phyloP scores from a whole-genome alignment of 1,284 basidiomycete genomes.

The Irpex sp. region DNA sequence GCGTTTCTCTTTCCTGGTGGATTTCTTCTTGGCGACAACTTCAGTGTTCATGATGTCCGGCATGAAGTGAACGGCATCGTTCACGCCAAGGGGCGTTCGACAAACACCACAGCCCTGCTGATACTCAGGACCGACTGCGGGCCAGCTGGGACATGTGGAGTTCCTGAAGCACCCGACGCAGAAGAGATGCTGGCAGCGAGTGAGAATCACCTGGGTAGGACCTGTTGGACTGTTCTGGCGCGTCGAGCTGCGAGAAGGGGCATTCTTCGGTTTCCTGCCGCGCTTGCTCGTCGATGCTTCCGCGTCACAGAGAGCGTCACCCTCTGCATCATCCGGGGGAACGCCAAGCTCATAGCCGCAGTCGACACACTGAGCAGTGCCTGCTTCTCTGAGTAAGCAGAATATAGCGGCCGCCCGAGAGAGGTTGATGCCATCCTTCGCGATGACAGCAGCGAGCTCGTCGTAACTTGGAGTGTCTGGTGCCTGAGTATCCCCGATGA shows the following conservation, averaged over 20 bases:
- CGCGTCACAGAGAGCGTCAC: slow-evolving; percentile 48
- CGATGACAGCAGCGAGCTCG: slow-evolving; percentile 73
- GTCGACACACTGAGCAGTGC: slow-evolving; percentile 84
- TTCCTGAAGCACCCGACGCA: slow-evolving; percentile 80
- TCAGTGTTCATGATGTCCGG: slow-evolving; percentile 44
- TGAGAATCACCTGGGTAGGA: slow-evolving; percentile 63
- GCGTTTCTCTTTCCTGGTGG: slow-evolving; percentile 66
- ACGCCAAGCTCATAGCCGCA: slow-evolving; percentile 79
- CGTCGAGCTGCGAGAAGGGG: slow-evolving; percentile 60
- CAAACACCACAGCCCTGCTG: slow-evolving; percentile 74
- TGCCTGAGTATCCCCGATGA: slow-evolving; percentile 36
- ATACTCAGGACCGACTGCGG: slow-evolving; percentile 52
- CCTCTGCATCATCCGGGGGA: slow-evolving; percentile 42
- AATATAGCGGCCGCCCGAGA: slow-evolving; percentile 79
- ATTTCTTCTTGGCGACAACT: slow-evolving; percentile 53
- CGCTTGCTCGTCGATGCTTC: slow-evolving; percentile 52
- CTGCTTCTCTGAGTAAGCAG: slow-evolving; percentile 77
- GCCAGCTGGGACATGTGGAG: slow-evolving; percentile 77
- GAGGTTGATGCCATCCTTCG: slow-evolving; percentile 77
- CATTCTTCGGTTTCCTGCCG: slow-evolving; percentile 56
- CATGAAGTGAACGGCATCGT: slow-evolving; percentile 77
- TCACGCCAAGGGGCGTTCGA: slow-evolving; percentile 54
- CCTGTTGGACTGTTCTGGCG: slow-evolving; percentile 63
- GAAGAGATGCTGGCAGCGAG: slow-evolving; percentile 92
- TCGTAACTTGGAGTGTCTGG: slow-evolving; percentile 56